These are phyloP conservation scores for Chrysosporium queenslandicum DNA, from an alignment of 2,329 filamentous ascomycete species.

Conservation along the genomic window DNA sequence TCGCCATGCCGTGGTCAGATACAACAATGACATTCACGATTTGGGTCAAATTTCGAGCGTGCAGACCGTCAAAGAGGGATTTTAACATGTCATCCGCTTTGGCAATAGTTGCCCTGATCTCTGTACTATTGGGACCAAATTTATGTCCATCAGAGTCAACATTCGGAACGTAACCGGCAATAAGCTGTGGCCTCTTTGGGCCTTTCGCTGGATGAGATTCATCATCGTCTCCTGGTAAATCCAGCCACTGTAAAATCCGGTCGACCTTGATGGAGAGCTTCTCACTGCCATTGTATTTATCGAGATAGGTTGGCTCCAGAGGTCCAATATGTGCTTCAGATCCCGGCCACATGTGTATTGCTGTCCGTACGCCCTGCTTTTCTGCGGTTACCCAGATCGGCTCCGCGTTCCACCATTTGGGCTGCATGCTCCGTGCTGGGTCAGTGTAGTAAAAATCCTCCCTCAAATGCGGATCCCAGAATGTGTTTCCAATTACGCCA, in stretches of 20 bases:
- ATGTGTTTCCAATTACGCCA: slow-evolving; percentile 85
- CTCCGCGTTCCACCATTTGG: slow-evolving; percentile 92
- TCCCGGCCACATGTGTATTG: slow-evolving; percentile 98
- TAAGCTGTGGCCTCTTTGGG: slow-evolving; percentile 69
- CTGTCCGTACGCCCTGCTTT: slow-evolving; percentile 63
- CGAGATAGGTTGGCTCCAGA: slow-evolving; percentile 68
- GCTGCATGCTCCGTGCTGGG: slow-evolving; percentile 60
- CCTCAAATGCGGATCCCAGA: slow-evolving; percentile 71
- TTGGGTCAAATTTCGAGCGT: slow-evolving; percentile 69
- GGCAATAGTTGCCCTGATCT: slow-evolving; percentile 68
- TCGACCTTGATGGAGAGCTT: slow-evolving; percentile 63
- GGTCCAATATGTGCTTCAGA: slow-evolving; percentile 74
- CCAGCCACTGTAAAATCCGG: slow-evolving; percentile 70
- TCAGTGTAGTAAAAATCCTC: slow-evolving; percentile 86
- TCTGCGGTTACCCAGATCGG: slow-evolving; percentile 93
- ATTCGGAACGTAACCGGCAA: slow-evolving; percentile 88
- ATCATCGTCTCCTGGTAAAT: slow-evolving; percentile 64
- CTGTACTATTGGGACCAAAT: slow-evolving; percentile 89
- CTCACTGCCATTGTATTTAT: slow-evolving; percentile 75
- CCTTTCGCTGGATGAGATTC: slow-evolving; percentile 30
- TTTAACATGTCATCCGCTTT: slow-evolving; percentile 77
- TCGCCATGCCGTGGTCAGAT: slow-evolving; percentile 97
- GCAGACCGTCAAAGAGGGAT: slow-evolving; percentile 62
- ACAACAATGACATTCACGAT: slow-evolving; percentile 95
- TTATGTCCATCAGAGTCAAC: slow-evolving; percentile 79